phyloP scores from a whole-genome alignment of 2,329 filamentous ascomycete genomes.

The Xylaria sp. region DNA sequence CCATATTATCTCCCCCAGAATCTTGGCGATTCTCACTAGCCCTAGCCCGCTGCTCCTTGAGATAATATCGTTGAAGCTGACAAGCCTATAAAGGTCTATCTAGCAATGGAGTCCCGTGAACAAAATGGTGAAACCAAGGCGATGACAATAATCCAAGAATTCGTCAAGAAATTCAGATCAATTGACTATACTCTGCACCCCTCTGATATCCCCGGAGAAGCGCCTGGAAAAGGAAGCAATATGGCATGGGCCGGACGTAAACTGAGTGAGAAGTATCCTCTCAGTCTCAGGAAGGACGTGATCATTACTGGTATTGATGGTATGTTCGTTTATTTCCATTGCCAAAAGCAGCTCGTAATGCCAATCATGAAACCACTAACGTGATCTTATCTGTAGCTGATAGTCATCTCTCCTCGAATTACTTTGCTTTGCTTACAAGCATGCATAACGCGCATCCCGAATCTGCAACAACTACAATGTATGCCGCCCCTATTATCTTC shows the following conservation, averaged over 20 bases:
- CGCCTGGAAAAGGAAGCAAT: slow-evolving; percentile 77
- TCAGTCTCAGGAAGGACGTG: slow-evolving; percentile 61
- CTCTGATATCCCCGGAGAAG: slow-evolving; percentile 67
- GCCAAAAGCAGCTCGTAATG: not conserved
- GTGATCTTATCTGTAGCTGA: slow-evolving; percentile 58
- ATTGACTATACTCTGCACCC: slow-evolving; percentile 74
- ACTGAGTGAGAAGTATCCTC: slow-evolving; percentile 65
- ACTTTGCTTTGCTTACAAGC: slow-evolving; percentile 68
- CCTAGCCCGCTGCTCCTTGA: not conserved
- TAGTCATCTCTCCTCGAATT: slow-evolving; percentile 71
- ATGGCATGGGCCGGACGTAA: slow-evolving; percentile 72
- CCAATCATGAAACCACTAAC: slow-evolving; percentile 25
- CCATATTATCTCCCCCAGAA: not conserved
- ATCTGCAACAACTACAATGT: slow-evolving; percentile 66
- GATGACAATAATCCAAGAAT: slow-evolving; percentile 64
- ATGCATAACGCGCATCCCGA: slow-evolving; percentile 67
- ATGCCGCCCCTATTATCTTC: slow-evolving; percentile 74
- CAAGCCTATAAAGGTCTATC: slow-evolving; percentile 60
- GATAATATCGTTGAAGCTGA: slow-evolving; percentile 8
- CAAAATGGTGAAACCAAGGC: slow-evolving; percentile 66
- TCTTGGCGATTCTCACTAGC: not conserved
- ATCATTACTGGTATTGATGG: slow-evolving; percentile 76
- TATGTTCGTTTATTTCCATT: slow-evolving; percentile 47
- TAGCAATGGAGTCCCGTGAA: slow-evolving; percentile 76
- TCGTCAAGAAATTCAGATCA: slow-evolving; percentile 67